phyloP scores from a whole-genome alignment of 2,329 filamentous ascomycete species.

The Hypoxylon sp. region DNA sequence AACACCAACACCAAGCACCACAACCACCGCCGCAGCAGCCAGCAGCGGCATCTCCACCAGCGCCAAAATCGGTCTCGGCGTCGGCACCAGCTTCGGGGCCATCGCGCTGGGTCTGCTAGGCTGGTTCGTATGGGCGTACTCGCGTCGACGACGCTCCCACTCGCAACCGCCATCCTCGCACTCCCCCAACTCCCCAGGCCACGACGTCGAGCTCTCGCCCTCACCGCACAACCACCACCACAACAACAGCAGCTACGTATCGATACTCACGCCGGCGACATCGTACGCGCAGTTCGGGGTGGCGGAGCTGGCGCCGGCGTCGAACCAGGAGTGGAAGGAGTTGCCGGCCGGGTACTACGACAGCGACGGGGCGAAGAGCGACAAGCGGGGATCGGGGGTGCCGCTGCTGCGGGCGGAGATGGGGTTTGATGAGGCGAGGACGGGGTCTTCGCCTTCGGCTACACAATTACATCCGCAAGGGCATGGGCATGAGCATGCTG shows the following conservation, averaged over 20 bases:
- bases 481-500: constrained; percentile 1
- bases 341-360: constrained; percentile 29
- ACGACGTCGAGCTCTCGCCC: constrained; percentile 37
- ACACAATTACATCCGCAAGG: not conserved
- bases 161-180: not conserved
- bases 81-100: constrained; percentile 55
- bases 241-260: constrained; percentile 9
- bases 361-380: constrained; percentile 17
- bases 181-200: not conserved
- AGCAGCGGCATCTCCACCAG: constrained; percentile 53
- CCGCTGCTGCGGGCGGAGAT: constrained; percentile 49
- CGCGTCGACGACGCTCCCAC: constrained; percentile 36
- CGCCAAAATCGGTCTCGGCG: constrained; percentile 59
- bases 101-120: constrained; percentile 45
- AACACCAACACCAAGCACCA: constrained; percentile 33
- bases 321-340: constrained; percentile 36
- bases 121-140: constrained; percentile 53
- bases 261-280: constrained; percentile 11
- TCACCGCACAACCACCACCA: not conserved
- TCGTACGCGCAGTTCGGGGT: constrained; percentile 47
- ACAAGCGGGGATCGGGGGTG: constrained; percentile 31
- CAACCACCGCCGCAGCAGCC: not conserved
- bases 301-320: constrained; percentile 42
- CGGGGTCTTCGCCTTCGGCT: constrained; percentile 1
- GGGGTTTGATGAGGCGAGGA: constrained; percentile 17